These are phyloP conservation scores for Cicer chorassanicum DNA, from an alignment of 306 rosid genomes.

Conservation along the genomic window DNA sequence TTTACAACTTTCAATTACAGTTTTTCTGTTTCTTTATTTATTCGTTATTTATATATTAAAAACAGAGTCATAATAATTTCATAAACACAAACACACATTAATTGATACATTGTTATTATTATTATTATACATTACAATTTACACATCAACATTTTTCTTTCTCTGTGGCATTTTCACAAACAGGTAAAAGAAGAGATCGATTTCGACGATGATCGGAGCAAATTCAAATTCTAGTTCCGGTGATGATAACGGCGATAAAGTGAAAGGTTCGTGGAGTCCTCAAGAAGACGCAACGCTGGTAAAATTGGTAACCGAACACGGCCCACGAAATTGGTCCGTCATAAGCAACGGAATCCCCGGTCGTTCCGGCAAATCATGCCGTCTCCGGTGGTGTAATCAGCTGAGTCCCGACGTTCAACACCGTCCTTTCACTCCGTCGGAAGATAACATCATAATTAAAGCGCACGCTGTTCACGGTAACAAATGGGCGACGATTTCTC, in stretches of 20 bases:
- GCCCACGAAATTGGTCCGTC: constrained; percentile 79
- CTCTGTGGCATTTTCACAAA: constrained; percentile 23
- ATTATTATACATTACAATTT: too few species aligned
- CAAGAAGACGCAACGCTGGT: constrained; percentile 70
- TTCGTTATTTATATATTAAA: background rate
- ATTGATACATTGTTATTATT: too few species aligned
- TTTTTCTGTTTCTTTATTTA: background rate
- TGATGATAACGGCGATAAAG: constrained; percentile 43
- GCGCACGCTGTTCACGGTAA: constrained; percentile 83
- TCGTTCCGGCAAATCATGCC: constrained; percentile 86
- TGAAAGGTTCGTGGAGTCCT: constrained; percentile 89
- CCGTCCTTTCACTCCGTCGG: constrained; percentile 71
- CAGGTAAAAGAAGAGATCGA: background rate
- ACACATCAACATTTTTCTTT: background rate
- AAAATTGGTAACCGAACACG: constrained; percentile 65
- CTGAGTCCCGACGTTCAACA: constrained; percentile 91
- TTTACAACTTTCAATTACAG: constrained; percentile 13
- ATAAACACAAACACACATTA: background rate
- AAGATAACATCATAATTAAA: constrained; percentile 62
- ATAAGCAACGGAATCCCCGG: constrained; percentile 79
- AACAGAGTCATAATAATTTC: background rate
- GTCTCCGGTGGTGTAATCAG: constrained; percentile 93
- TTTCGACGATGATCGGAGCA: background rate
- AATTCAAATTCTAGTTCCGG: background rate
- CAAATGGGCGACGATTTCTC: constrained; percentile 94